Base-by-base conservation (phyloP, 768 basidiomycete genomes). In the Pholiota conissans region DNA sequence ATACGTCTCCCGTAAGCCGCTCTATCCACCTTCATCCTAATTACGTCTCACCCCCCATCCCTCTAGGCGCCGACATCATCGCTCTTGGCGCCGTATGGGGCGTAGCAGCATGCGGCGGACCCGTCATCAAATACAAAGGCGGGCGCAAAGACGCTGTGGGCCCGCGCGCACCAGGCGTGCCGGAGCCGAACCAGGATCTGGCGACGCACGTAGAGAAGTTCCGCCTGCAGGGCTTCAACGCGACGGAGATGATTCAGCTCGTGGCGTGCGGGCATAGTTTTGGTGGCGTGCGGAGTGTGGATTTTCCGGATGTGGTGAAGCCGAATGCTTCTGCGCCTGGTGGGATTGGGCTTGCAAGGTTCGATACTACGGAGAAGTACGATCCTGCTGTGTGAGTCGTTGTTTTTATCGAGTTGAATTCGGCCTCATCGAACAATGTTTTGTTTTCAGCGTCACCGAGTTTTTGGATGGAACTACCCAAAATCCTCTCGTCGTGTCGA, bases 181-280 rank as follows among this genome's bases (percentile, higher is more conserved):
- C 79, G 1, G 67, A 77, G 45, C 74, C 78, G 1, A 67, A 73
- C 8, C 70, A 79, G 54, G 67, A 69, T 55, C 59, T 78, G 5
- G 63, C 69, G 14, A 72, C 71, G 0, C 74, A 74, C 56, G 72
- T 63, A 4, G 65, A 67, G 22, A 67, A 66, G 27, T 80, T 80
- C 64, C 50, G 67, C 5, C 67, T 71, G 0, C 67, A 73, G 57
- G 79, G 79, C 0, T 82, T 78, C 63, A 69, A 63, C 11, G 63
- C 67, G 24, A 61, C 69, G 26, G 77, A 79, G 47, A 79, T 79
- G 78, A 79, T 79, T 35, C 65, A 68, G 46, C 69, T 80, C 45
- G 73, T 76, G 9, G 78, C 78, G 0, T 79, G 78, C 62, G 79
- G 78, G 10, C 78, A 80, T 60, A 76, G 77, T 2, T 57, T 80